Percentiles rank a stretch among this genome's conserved stretches.
These are phyloP conservation scores for Coniophora puteana DNA, from an alignment of 1,284 basidiomycete genomes.

Conservation along the genomic window DNA sequence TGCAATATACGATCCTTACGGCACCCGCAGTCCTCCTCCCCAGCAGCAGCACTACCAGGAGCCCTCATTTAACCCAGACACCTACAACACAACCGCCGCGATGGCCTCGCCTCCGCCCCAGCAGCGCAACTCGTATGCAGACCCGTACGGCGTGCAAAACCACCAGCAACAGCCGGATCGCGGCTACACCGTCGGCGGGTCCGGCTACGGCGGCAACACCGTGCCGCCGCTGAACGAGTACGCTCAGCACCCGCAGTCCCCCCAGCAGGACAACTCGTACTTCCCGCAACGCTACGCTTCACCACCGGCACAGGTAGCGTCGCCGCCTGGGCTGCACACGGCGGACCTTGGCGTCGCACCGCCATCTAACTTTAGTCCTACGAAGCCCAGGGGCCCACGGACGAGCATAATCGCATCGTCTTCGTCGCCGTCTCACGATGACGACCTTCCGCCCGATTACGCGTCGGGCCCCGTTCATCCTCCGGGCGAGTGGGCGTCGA, in stretches of 20 bases:
- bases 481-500: constrained; percentile 49
- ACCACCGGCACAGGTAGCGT: too few relatives aligned
- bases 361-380: constrained; percentile 31
- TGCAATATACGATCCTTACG: constrained; percentile 48
- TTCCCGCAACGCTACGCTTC: constrained; percentile 23
- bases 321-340: too few relatives aligned
- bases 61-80: constrained; percentile 33
- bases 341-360: too few relatives aligned
- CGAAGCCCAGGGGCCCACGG: constrained; percentile 33
- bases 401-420: constrained; percentile 17
- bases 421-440: constrained; percentile 31
- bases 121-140: constrained; percentile 27
- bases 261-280: constrained; percentile 15
- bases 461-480: constrained; percentile 48
- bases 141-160: constrained; percentile 23
- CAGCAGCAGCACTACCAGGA: constrained; percentile 24
- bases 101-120: constrained; percentile 21
- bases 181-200: constrained; percentile 54
- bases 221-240: too few relatives aligned
- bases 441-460: constrained; percentile 62
- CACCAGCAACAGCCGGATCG: constrained; percentile 38
- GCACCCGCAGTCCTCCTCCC: too few relatives aligned
- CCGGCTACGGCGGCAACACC: constrained; percentile 48
- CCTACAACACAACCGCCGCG: constrained; percentile 35
- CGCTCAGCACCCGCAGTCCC: too few relatives aligned